Evolutionary conservation across 1,139 yeast species (phyloP), one percentile per base, ranked within the genome.

Genomic region (Yamadazyma triangularis): DNA sequence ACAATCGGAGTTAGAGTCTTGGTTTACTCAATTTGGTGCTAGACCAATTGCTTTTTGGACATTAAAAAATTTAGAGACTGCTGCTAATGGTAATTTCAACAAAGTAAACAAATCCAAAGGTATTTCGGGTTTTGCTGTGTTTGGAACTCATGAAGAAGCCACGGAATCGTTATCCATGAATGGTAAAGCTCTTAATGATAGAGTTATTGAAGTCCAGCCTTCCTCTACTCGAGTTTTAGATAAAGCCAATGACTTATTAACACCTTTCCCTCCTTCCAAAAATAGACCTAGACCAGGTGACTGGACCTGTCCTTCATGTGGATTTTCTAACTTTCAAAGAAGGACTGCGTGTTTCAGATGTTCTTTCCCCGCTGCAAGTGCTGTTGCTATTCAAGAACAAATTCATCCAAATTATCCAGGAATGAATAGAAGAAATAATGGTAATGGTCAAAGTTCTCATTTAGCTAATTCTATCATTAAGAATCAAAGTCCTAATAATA

Each of bases 231-330:
- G 72, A 25, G 85, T 89, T 1, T 63, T 89, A 33, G 95, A 86
- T 43, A 73, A 77, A 38, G 96, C 96, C 1, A 80, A 77, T 42
- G 94, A 83, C 25, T 73, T 88, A 30, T 64, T 89, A 35, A 71
- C 86, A 0, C 86, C 94, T 8, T 88, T 89, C 56, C 95, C 96
- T 10, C 80, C 88, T 15, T 79, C 86, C 29, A 88, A 88, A 48
- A 88, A 88, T 54, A 73, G 94, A 45, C 95, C 96, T 15, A 71
- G 97, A 50, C 96, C 96, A 0, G 97, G 97, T 15, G 97, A 89
- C 52, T 89, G 97, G 97, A 85, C 86, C 6, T 89, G 97, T 58
- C 95, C 96, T 12, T 80, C 91, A 5, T 89, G 97, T 64, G 96
- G 96, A 1, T 89, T 89, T 51, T 84, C 95, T 23, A 89, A 89